These are phyloP conservation scores for Xylariales sp. DNA, from an alignment of 2,329 filamentous ascomycete species.

Conservation along the genomic window DNA sequence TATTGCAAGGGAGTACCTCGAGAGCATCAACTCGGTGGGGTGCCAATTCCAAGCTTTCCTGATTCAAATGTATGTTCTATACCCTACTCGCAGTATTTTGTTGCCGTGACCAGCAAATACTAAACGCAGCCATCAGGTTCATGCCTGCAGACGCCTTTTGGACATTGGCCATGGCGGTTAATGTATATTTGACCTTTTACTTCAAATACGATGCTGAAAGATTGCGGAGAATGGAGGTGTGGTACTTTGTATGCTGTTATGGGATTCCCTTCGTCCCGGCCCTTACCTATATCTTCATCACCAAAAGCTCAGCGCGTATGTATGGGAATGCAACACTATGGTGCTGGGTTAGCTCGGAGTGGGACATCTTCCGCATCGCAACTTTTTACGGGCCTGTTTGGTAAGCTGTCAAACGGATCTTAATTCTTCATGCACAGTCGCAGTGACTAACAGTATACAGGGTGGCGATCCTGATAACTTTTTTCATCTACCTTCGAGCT, in stretches of 20 bases:
- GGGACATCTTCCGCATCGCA: conserved; percentile 68
- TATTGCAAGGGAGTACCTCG: conserved; percentile 61
- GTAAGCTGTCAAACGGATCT: conserved; percentile 31
- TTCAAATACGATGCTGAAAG: conserved; percentile 62
- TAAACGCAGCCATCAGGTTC: no score
- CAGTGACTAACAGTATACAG: conserved; percentile 27
- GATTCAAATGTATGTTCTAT: conserved; percentile 79
- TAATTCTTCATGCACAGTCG: not conserved
- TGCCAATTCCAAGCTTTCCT: conserved; percentile 75
- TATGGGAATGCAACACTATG: conserved; percentile 75
- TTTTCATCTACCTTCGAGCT: conserved; percentile 63
- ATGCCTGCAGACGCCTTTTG: conserved; percentile 72
- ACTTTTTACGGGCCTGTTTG: conserved; percentile 72
- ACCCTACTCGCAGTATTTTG: no score
- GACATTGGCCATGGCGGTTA: conserved; percentile 79
- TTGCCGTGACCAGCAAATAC: no score
- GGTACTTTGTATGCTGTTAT: conserved; percentile 67
- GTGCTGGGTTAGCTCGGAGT: conserved; percentile 71
- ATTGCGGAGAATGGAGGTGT: conserved; percentile 64
- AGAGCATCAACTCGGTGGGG: conserved; percentile 39
- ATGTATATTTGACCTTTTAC: conserved; percentile 80
- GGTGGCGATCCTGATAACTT: conserved; percentile 56
- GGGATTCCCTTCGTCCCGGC: conserved; percentile 68
- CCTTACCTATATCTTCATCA: conserved; percentile 62
- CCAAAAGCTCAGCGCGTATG: conserved; percentile 51